Evolutionary conservation across 1,139 yeast species (phyloP).

Genomic region (Eremothecium cymbalariae): DNA sequence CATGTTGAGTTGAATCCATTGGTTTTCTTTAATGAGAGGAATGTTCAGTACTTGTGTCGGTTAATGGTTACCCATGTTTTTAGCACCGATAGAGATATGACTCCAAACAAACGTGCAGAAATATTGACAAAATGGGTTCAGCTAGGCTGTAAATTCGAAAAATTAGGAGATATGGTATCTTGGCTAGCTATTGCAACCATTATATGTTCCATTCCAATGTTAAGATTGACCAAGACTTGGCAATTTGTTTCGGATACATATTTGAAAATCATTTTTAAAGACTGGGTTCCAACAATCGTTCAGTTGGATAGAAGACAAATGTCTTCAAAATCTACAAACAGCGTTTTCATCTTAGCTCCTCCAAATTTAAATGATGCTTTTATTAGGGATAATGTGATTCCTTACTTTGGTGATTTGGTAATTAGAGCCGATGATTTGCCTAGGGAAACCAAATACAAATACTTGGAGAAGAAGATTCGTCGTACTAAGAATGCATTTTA

Average conservation of each 20-base stretch:
- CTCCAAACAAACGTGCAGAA: slow-evolving; percentile 46
- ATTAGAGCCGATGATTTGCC: slow-evolving; percentile 29
- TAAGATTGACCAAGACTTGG: slow-evolving; percentile 74
- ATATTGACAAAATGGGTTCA: slow-evolving; percentile 79
- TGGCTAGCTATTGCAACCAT: slow-evolving; percentile 89
- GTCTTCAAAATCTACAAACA: slow-evolving; percentile 42
- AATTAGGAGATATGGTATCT: slow-evolving; percentile 85
- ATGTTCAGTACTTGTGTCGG: slow-evolving; percentile 71
- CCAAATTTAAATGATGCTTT: slow-evolving; percentile 76
- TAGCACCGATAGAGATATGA: slow-evolving; percentile 21
- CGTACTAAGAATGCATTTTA: slow-evolving; percentile 66
- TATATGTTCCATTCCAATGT: slow-evolving; percentile 72
- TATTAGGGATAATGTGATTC: slow-evolving; percentile 72
- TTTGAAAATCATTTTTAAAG: slow-evolving; percentile 58
- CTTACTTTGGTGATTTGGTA: slow-evolving; percentile 79
- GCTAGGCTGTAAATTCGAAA: slow-evolving; percentile 69
- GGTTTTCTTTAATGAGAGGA: slow-evolving; percentile 58
- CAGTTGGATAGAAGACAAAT: slow-evolving; percentile 75
- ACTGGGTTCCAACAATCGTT: slow-evolving; percentile 92
- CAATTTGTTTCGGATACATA: slow-evolving; percentile 54
- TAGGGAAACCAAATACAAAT: slow-evolving; percentile 34
- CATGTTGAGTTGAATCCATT: slow-evolving; percentile 37
- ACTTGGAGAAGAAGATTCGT: slow-evolving; percentile 58
- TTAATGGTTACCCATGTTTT: slow-evolving; percentile 66
- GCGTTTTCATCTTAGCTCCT: slow-evolving; percentile 49